phyloP scores from a whole-genome alignment of 352 stramenopile species.

The Pythium vanterpoolii region DNA sequence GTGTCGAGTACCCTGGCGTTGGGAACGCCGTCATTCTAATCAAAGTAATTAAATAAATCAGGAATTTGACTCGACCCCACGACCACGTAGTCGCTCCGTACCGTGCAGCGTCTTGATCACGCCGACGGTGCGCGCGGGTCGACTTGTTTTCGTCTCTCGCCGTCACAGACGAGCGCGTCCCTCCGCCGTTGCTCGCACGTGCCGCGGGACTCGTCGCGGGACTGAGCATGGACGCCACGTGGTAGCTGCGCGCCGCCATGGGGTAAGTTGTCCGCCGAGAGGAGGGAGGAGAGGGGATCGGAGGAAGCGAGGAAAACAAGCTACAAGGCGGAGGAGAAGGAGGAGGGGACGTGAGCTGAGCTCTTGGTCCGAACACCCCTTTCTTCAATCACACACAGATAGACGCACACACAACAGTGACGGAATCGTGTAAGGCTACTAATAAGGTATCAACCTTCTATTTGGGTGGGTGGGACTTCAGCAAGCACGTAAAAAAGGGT shows the following conservation, averaged over 20 bases:
- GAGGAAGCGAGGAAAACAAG: background rate
- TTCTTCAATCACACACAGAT: constrained; percentile 3
- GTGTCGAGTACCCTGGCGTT: background rate
- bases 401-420: background rate
- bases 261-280: too few relatives aligned
- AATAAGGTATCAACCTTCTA: background rate
- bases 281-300: background rate
- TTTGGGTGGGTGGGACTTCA: background rate
- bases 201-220: constrained; percentile 1
- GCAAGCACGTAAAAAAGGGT: background rate
- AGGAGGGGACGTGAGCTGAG: background rate
- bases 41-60: background rate
- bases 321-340: background rate
- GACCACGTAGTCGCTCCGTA: background rate
- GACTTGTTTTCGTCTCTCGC: background rate
- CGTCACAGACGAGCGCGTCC: background rate
- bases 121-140: constrained; percentile 1
- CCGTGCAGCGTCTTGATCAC: constrained; percentile 1
- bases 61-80: background rate
- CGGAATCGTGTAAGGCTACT: background rate
- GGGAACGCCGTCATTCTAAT: constrained; percentile 15
- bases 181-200: background rate
- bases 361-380: background rate
- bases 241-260: background rate
- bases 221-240: background rate